Evolutionary conservation across 1,139 yeast genomes (phyloP).

Genomic region (Yamadazyma aaseri): DNA sequence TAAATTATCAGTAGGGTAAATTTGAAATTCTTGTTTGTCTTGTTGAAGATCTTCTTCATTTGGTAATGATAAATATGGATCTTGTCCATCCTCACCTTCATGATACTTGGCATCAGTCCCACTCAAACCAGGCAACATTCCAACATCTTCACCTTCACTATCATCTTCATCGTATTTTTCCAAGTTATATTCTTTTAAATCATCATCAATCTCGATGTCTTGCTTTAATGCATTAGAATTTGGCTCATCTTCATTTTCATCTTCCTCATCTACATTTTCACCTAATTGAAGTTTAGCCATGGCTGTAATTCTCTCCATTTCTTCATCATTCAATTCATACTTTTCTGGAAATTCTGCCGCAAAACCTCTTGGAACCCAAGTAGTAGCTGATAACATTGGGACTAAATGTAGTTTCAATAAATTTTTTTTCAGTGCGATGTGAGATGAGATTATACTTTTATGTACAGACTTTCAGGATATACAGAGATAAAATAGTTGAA

Average conservation of each 20-base stretch:
- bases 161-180: constrained; percentile 75
- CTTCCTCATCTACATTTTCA: constrained; percentile 67
- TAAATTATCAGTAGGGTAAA: constrained; percentile 87
- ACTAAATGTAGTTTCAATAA: constrained; percentile 1
- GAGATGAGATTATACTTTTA: constrained; percentile 3
- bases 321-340: constrained; percentile 86
- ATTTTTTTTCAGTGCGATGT: constrained; percentile 9
- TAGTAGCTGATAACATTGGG: constrained; percentile 81
- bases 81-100: constrained; percentile 58
- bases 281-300: constrained; percentile 80
- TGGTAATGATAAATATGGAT: constrained; percentile 78
- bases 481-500: not conserved
- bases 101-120: constrained; percentile 49
- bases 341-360: constrained; percentile 91
- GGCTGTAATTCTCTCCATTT: constrained; percentile 84
- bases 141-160: constrained; percentile 49
- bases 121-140: constrained; percentile 72
- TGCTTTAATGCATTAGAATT: constrained; percentile 32
- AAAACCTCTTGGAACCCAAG: constrained; percentile 96
- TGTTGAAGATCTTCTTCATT: constrained; percentile 61
- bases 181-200: constrained; percentile 81
- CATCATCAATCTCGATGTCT: constrained; percentile 71
- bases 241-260: constrained; percentile 29
- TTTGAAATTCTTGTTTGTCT: constrained; percentile 80
- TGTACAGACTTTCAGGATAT: constrained; percentile 2